Evolutionary conservation across 352 stramenopile genomes (phyloP).

Genomic region (Pythium grandisporangium): DNA sequence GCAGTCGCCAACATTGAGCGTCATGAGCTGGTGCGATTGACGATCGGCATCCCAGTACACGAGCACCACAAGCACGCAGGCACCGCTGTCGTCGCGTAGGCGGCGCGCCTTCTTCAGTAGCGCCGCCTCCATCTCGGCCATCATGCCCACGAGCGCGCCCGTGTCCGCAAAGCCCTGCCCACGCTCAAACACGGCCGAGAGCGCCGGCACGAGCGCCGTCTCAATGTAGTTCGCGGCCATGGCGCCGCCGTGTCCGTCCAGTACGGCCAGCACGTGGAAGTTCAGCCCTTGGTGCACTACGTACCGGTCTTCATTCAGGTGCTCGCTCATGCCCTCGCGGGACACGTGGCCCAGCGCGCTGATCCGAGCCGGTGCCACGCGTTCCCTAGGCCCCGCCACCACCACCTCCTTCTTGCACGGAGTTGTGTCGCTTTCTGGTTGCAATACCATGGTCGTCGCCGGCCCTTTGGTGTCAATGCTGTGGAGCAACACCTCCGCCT

Average conservation of each 20-base stretch:
- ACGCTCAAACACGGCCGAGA: conserved; percentile 30
- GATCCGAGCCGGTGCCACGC: too few relatives aligned
- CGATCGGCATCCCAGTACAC: conserved; percentile 28
- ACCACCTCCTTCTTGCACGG: not conserved
- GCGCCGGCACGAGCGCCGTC: conserved; percentile 24
- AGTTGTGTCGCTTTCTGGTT: not conserved
- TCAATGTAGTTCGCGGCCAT: conserved; percentile 52
- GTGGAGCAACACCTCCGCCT: not conserved
- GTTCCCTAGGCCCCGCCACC: too few relatives aligned
- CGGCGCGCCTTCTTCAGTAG: conserved; percentile 28
- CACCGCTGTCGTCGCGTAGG: conserved; percentile 48
- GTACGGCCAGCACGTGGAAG: conserved; percentile 61
- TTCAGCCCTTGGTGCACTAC: conserved; percentile 34
- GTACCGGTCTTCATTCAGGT: conserved; percentile 60
- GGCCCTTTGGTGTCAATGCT: not conserved
- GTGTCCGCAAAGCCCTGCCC: conserved; percentile 4
- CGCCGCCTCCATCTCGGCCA: conserved; percentile 34
- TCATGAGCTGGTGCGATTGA: conserved; percentile 30
- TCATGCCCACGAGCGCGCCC: conserved; percentile 20
- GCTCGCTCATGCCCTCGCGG: conserved; percentile 35
- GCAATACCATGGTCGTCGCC: conserved; percentile 12
- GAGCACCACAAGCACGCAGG: conserved; percentile 49
- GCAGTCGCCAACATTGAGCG: conserved; percentile 73
- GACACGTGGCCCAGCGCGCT: conserved; percentile 32
- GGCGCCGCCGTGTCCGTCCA: conserved; percentile 64